phyloP scores from a whole-genome alignment of 2,329 filamentous ascomycete species.

The Coniochaeta prunicola region DNA sequence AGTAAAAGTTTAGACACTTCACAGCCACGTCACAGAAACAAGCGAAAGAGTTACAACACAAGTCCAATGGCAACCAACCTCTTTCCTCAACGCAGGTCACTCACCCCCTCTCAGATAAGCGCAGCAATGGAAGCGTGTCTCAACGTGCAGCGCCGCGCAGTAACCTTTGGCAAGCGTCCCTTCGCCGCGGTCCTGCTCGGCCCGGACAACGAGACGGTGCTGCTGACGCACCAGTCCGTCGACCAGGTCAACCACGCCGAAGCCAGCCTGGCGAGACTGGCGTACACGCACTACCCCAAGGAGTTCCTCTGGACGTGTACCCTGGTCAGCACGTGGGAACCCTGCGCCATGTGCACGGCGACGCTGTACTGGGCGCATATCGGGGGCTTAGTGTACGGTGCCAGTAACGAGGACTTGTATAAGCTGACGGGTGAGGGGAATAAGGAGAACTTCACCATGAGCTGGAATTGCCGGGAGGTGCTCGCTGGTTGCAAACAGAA shows the following conservation, averaged over 20 bases:
- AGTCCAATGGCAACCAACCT: slow-evolving; percentile 15
- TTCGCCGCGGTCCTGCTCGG: slow-evolving; percentile 38
- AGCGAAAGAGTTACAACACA: background rate
- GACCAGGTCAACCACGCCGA: slow-evolving; percentile 48
- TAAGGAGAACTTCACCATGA: slow-evolving; percentile 44
- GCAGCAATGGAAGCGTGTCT: slow-evolving; percentile 30
- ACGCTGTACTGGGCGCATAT: slow-evolving; percentile 40
- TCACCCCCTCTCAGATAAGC: slow-evolving; percentile 29
- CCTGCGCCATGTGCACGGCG: slow-evolving; percentile 43
- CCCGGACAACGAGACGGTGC: slow-evolving; percentile 39
- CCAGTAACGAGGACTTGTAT: slow-evolving; percentile 37
- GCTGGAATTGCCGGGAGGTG: slow-evolving; percentile 39
- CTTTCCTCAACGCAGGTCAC: slow-evolving; percentile 26
- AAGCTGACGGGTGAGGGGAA: slow-evolving; percentile 38
- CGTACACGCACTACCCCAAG: slow-evolving; percentile 38
- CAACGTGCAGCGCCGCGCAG: slow-evolving; percentile 32
- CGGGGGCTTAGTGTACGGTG: slow-evolving; percentile 42
- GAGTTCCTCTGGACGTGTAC: slow-evolving; percentile 41
- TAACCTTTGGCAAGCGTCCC: slow-evolving; percentile 37
- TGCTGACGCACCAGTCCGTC: slow-evolving; percentile 40
- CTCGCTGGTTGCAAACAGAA: slow-evolving; percentile 37
- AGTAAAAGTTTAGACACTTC: background rate
- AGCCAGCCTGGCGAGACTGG: slow-evolving; percentile 38
- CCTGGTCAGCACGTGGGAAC: slow-evolving; percentile 46
- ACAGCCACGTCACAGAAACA: background rate